These are phyloP conservation scores for Pseudodiploospora longispora DNA, from an alignment of 2,329 filamentous ascomycete species.

Conservation along the genomic window DNA sequence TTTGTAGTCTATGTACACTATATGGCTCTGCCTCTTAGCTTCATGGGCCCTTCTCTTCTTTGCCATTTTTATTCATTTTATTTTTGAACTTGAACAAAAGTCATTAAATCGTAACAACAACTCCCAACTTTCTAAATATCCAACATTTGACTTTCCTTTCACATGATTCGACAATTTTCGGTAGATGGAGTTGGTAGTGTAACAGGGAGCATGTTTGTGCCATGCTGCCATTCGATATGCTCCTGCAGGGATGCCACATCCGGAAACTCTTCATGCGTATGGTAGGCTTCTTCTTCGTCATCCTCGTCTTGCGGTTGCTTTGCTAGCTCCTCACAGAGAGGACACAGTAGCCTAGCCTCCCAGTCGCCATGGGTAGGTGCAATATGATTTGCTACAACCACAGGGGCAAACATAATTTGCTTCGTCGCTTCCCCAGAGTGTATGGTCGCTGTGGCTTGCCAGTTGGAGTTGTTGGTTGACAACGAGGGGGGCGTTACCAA, in stretches of 20 bases:
- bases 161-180: conserved; percentile 41
- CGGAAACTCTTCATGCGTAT: conserved; percentile 43
- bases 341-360: conserved; percentile 44
- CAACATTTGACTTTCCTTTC: neutral
- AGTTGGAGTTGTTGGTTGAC: conserved; percentile 29
- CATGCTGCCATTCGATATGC: conserved; percentile 51
- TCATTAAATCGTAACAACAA: neutral
- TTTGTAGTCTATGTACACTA: conserved; percentile 14
- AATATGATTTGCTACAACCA: conserved; percentile 51
- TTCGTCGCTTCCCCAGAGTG: conserved; percentile 36
- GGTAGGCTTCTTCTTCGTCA: conserved; percentile 42
- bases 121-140: neutral
- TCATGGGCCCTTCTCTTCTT: conserved; percentile 6
- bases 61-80: neutral
- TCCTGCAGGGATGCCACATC: conserved; percentile 41
- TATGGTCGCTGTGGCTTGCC: conserved; percentile 42
- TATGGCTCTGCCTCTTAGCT: conserved; percentile 11
- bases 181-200: conserved; percentile 27
- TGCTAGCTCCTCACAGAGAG: conserved; percentile 48
- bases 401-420: conserved; percentile 46
- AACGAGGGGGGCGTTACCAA: conserved; percentile 13
- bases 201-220: conserved; percentile 28
- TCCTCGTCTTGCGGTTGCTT: conserved; percentile 34
- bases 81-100: neutral
- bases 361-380: conserved; percentile 43